Evolutionary conservation across 2,329 filamentous ascomycete species (phyloP), one percentile per base, ranked within the genome.

Genomic region (Lecanoromycetidae sp.): DNA sequence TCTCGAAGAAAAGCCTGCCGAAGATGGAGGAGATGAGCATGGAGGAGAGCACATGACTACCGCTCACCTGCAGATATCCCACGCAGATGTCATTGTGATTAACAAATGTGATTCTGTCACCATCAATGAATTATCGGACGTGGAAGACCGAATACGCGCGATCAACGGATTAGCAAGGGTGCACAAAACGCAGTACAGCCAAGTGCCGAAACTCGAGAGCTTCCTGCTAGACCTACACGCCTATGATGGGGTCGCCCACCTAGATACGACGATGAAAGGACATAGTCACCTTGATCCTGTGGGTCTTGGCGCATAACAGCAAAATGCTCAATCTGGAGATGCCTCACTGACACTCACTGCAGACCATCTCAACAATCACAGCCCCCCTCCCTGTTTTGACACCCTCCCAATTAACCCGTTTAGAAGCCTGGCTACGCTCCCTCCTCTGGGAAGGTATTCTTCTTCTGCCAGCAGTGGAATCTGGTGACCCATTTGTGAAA

Each of bases 31-130:
- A 7, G 68, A 76, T 19, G 63, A 70, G 51, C 66, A 78, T 23
- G 57, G 62, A 19, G 62, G 57, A 80, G 80, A 84, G 0, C 66
- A 87, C 7, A 76, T 95, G 64, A 95, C 90, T 0, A 94, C 86
- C 2, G 91, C 91, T 0, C 91, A 98, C 63, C 75, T 96, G 39
- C 91, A 98, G 59, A 94, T 98, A 51, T 95, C 87, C 1, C 90
- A 98, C 58, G 91, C 91, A 5, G 91, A 98, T 65, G 87, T 96
- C 7, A 76, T 98, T 36, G 78, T 98, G 32, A 77, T 98, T 56
- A 98, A 98, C 68, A 98, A 98, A 64, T 74, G 81, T 3, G 91
- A 98, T 60, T 71, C 95, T 3, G 87, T 96, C 3, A 77, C 74
- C 5, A 62, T 74, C 1, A 67, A 75, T 5, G 79, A 94, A 57